These are phyloP conservation scores for Amanita pseudoporphyria DNA, from an alignment of 768 basidiomycete genomes.

Conservation along the genomic window DNA sequence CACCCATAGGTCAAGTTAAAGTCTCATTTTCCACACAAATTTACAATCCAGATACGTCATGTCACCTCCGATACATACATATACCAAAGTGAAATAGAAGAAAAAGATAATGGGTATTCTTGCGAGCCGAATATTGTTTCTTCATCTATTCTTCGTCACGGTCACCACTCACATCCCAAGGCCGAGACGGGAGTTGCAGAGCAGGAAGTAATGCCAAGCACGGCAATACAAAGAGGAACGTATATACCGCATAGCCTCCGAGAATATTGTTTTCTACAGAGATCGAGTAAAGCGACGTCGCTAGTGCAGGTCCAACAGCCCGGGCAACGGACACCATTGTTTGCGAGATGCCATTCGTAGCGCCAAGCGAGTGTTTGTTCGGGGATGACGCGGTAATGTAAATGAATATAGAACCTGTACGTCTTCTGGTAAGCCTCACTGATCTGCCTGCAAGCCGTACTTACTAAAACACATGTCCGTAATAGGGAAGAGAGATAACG, in stretches of 20 bases:
- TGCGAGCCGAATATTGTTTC: not conserved
- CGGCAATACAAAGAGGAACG: constrained; percentile 26
- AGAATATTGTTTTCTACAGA: no score
- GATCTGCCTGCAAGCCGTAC: no score
- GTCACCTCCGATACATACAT: no score
- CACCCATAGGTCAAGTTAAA: no score
- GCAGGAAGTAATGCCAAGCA: constrained; percentile 27
- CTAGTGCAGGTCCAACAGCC: constrained; percentile 41
- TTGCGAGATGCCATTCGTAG: constrained; percentile 49
- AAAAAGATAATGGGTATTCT: no score
- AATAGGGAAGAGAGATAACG: no score
- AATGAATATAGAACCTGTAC: constrained; percentile 39
- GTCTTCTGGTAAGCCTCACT: not conserved
- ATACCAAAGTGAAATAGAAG: no score
- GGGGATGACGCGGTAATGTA: constrained; percentile 45
- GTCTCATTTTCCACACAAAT: no score
- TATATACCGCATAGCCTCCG: constrained; percentile 44
- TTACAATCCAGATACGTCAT: no score
- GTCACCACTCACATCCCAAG: constrained; percentile 26
- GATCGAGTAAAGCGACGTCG: constrained; percentile 44
- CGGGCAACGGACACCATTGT: constrained; percentile 39
- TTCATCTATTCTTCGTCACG: not conserved
- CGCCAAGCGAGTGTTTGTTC: constrained; percentile 42
- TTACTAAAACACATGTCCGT: constrained; percentile 34
- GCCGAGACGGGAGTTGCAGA: constrained; percentile 27